These are phyloP conservation scores for Phlebiopsis gigantea DNA, from an alignment of 768 basidiomycete species.

Conservation along the genomic window DNA sequence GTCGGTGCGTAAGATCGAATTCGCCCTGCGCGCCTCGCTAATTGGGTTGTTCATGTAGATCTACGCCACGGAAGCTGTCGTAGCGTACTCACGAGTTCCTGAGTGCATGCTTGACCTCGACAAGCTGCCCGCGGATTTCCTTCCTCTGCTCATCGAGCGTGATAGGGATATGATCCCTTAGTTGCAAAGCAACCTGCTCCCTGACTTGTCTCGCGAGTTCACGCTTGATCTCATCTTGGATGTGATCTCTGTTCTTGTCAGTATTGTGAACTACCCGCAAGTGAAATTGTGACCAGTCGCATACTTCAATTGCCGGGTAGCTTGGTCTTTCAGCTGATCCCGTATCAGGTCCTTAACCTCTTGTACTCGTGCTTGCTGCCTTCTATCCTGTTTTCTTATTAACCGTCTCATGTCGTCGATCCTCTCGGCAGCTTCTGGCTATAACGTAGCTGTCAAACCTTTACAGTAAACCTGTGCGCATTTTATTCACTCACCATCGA, in stretches of 20 bases:
- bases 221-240: conserved; percentile 33
- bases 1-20: conserved; percentile 35
- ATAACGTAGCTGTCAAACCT: neutral
- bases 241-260: conserved; percentile 22
- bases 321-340: conserved; percentile 22
- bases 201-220: conserved; percentile 41
- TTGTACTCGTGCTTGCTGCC: conserved; percentile 18
- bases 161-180: conserved; percentile 43
- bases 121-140: conserved; percentile 37
- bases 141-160: conserved; percentile 38
- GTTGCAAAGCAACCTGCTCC: conserved; percentile 43
- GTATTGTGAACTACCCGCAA: conserved; percentile 9
- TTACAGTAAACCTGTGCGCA: neutral
- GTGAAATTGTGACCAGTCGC: conserved; percentile 13
- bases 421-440: conserved; percentile 19
- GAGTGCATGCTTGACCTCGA: conserved; percentile 39
- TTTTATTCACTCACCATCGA: conserved; percentile 23
- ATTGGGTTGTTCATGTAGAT: neutral
- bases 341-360: conserved; percentile 26
- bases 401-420: conserved; percentile 21
- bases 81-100: conserved; percentile 48
- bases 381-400: conserved; percentile 19
- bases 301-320: conserved; percentile 29
- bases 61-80: neutral
- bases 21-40: conserved; percentile 46